Base-by-base conservation (phyloP, 768 basidiomycete genomes). In the Termitomyces sp. region DNA sequence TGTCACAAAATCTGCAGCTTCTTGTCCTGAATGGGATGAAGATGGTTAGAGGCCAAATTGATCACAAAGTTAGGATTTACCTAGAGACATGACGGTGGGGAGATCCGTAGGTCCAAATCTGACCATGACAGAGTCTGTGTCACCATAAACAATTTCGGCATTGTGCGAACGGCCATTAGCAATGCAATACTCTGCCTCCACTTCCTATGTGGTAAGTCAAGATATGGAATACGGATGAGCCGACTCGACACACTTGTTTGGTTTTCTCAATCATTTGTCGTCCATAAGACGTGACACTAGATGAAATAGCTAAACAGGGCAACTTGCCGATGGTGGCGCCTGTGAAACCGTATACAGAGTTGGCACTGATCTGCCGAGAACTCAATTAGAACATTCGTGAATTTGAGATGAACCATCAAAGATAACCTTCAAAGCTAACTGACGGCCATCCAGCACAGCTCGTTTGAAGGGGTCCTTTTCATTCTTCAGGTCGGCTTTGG, bases 101-200 rank as follows among this genome's bases (percentile, higher is more conserved):
- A 99, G 75, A 64, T 99, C 94, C 4, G 80, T 84, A 44, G 92
- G 92, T 5, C 97, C 97, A 60, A 99, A 99, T 62, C 84, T 87
- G 48, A 98, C 91, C 97, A 98, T 99, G 67, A 99, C 95, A 0
- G 97, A 99, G 74, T 99, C 97, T 2, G 97, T 98, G 70, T 99
- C 97, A 62, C 97, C 97, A 62, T 99, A 99, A 61, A 99, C 92
- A 67, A 99, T 91, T 65, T 92, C 85, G 2, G 97, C 95, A 59
- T 97, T 86, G 66, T 95, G 83, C 19, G 81, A 70, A 65, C 89
- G 86, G 0, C 94, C 94, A 64, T 98, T 97, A 12, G 84, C 86
- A 12, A 88, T 77, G 49, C 79, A 89, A 68, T 93, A 98, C 63
- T 93, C 85, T 0, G 84, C 80, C 69, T 98, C 95, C 5, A 98